These are phyloP conservation scores for Rhodotorula paludigena DNA, from an alignment of 768 basidiomycete genomes.

Conservation along the genomic window DNA sequence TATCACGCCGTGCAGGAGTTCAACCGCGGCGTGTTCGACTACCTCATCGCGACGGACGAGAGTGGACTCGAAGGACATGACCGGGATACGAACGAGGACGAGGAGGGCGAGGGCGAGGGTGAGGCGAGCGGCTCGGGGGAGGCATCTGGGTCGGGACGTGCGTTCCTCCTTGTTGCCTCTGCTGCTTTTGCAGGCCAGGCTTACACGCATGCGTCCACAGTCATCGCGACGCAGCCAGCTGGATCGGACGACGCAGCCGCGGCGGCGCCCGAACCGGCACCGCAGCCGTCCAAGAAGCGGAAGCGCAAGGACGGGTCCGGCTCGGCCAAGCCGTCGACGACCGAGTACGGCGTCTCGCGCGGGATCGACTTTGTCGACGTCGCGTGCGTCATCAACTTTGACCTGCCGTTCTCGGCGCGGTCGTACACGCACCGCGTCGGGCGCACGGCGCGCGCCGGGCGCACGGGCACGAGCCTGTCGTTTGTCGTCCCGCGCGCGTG, in stretches of 20 bases:
- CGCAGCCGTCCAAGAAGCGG: conserved; percentile 45
- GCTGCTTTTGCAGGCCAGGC: neutral
- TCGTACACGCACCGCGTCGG: conserved; percentile 95
- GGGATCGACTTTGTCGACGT: conserved; percentile 97
- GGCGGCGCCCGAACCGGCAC: neutral
- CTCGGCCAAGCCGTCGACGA: conserved; percentile 55
- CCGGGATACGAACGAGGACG: conserved; percentile 54
- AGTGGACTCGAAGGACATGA: conserved; percentile 57
- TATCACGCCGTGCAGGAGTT: conserved; percentile 98
- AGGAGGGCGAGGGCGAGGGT: conserved; percentile 46
- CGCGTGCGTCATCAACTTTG: conserved; percentile 95
- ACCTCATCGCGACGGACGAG: conserved; percentile 97
- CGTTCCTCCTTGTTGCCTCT: neutral
- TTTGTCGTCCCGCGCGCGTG: conserved; percentile 61
- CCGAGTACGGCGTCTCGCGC: conserved; percentile 88
- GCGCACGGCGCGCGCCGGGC: conserved; percentile 90
- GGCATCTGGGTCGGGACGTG: conserved; percentile 23
- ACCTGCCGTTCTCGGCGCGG: conserved; percentile 78
- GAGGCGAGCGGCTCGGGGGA: too few relatives aligned
- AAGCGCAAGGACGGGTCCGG: conserved; percentile 50
- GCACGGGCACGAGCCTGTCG: conserved; percentile 83
- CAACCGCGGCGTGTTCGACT: conserved; percentile 96
- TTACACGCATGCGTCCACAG: neutral
- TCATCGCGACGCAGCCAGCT: conserved; percentile 40
- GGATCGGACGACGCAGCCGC: conserved; percentile 6